Evolutionary conservation across 176 grass and related monocot species (phyloP).

Genomic region (Musa beccarii): DNA sequence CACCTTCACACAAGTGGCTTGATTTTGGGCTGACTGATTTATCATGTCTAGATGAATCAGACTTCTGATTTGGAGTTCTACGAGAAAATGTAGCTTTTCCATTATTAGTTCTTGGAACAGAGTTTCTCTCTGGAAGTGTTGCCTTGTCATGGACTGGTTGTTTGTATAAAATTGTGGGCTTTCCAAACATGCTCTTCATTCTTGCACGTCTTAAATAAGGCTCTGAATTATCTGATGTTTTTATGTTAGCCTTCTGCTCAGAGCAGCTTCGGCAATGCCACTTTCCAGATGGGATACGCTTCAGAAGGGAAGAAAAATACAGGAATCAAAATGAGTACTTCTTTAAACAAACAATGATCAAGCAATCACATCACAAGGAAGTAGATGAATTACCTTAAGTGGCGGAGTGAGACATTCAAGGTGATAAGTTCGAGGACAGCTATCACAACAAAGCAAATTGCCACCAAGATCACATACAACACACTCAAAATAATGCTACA

Average conservation of each 20-base stretch:
- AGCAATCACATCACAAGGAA: background rate
- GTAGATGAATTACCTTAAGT: constrained; percentile 48
- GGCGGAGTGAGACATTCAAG: constrained; percentile 88
- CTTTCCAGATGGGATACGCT: constrained; percentile 64
- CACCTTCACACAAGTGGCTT: constrained; percentile 18
- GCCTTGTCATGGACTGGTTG: constrained; percentile 28
- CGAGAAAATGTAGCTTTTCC: constrained; percentile 19
- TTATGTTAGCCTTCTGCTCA: constrained; percentile 43
- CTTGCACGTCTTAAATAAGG: constrained; percentile 54
- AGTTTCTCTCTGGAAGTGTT: constrained; percentile 28
- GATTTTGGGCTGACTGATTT: constrained; percentile 6
- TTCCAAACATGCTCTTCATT: constrained; percentile 38
- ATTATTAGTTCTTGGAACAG: constrained; percentile 39
- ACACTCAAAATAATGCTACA: constrained; percentile 90
- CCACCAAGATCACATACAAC: constrained; percentile 92
- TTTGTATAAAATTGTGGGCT: background rate
- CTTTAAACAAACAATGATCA: constrained; percentile 13
- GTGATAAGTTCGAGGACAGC: constrained; percentile 84
- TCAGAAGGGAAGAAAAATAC: constrained; percentile 19
- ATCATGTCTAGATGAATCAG: background rate
- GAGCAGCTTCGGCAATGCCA: constrained; percentile 65
- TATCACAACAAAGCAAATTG: constrained; percentile 89
- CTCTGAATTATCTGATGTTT: constrained; percentile 34
- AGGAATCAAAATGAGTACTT: constrained; percentile 6
- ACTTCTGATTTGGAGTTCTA: constrained; percentile 14